Conservation (phyloP, 805 yeast genomes). For the Schizosaccharomyces pombe region DNA sequence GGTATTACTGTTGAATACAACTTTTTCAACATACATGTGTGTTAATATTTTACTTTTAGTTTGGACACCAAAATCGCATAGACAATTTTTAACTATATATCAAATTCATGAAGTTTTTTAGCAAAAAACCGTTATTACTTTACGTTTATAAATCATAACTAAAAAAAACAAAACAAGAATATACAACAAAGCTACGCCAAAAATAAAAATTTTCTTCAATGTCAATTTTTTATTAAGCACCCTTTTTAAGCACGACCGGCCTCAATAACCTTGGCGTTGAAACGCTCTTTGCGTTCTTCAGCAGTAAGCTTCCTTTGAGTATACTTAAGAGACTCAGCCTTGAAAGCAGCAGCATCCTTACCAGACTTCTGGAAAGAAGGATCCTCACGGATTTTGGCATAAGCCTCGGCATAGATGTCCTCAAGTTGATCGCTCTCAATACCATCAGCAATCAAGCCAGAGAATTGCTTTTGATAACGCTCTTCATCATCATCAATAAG, state of each 20-base stretch:
- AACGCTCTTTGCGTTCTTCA: constrained; percentile 73
- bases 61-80: too few species aligned
- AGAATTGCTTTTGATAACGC: constrained; percentile 89
- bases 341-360: constrained; percentile 93
- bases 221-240: background rate
- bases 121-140: too few species aligned
- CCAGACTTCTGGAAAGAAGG: constrained; percentile 47
- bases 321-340: constrained; percentile 89
- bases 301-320: constrained; percentile 66
- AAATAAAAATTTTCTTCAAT: background rate
- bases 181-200: background rate
- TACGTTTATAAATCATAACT: too few species aligned
- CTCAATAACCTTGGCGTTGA: constrained; percentile 54
- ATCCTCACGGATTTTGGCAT: constrained; percentile 86
- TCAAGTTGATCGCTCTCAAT: constrained; percentile 91
- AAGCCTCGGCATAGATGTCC: constrained; percentile 87
- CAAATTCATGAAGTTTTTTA: too few species aligned
- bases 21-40: too few species aligned
- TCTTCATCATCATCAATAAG: constrained; percentile 99
- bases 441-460: constrained; percentile 88
- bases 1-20: too few species aligned
- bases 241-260: background rate
- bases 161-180: background rate
- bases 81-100: too few species aligned
- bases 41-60: too few species aligned